Evolutionary conservation across 2,329 filamentous ascomycete species (phyloP).

Genomic region (Fusarium sp.): DNA sequence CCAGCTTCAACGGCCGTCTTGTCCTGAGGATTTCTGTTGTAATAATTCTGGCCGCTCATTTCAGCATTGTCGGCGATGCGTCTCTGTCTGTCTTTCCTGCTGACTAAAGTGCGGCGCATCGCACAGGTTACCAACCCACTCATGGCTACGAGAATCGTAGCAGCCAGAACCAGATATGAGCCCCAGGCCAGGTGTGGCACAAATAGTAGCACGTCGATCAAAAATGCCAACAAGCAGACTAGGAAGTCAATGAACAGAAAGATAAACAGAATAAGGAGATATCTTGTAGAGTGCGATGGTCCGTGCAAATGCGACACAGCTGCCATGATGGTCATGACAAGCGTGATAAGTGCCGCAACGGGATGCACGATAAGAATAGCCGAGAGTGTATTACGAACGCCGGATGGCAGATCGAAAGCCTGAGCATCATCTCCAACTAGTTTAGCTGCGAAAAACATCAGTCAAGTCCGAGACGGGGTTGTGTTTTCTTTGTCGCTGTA

Average conservation of each 20-base stretch:
- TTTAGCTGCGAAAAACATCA: conserved; percentile 37
- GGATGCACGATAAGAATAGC: conserved; percentile 93
- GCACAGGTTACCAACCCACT: conserved; percentile 90
- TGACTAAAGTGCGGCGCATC: conserved; percentile 92
- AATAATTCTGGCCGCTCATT: conserved; percentile 96
- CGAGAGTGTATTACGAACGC: conserved; percentile 75
- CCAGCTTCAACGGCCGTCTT: conserved; percentile 58
- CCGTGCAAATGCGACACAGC: conserved; percentile 85
- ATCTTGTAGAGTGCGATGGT: conserved; percentile 89
- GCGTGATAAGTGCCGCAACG: conserved; percentile 84
- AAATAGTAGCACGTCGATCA: conserved; percentile 94
- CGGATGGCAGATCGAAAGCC: conserved; percentile 67
- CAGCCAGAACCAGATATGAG: conserved; percentile 90
- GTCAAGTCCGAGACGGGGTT: conserved; percentile 1
- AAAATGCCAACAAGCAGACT: conserved; percentile 84
- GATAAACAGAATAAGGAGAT: conserved; percentile 86
- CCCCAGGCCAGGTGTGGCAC: conserved; percentile 95
- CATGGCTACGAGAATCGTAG: conserved; percentile 85
- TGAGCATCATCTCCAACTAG: conserved; percentile 48
- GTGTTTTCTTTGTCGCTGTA: background rate
- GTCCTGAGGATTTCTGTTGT: conserved; percentile 73
- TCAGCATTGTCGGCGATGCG: conserved; percentile 93
- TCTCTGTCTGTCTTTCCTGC: conserved; percentile 91
- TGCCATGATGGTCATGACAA: conserved; percentile 86
- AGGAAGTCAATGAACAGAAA: conserved; percentile 87